A percentile compares a stretch with the other conserved stretches of the same genome.
These are phyloP conservation scores for Alternaria brassicicola DNA, from an alignment of 2,329 filamentous ascomycete genomes.

Conservation along the genomic window DNA sequence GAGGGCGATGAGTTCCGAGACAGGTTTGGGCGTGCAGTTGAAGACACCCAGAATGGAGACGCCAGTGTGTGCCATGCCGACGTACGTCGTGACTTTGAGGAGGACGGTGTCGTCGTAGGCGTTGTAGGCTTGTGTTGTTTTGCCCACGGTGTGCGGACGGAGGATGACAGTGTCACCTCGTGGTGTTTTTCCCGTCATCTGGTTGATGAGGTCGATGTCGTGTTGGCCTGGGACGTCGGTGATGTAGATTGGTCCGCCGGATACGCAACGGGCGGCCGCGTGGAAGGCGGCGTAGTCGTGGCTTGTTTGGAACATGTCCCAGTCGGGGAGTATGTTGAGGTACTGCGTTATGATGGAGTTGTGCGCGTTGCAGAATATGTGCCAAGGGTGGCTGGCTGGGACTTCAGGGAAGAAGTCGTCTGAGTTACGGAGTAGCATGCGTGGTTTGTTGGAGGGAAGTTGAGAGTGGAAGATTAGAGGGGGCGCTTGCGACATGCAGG, in stretches of 20 bases:
- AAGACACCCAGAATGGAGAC: conserved; percentile 83
- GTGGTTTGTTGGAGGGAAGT: conserved; percentile 74
- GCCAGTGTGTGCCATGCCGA: conserved; percentile 70
- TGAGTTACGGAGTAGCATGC: conserved; percentile 80
- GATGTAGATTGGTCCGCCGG: conserved; percentile 91
- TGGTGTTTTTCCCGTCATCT: conserved; percentile 79
- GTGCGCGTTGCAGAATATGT: conserved; percentile 92
- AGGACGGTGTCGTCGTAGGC: conserved; percentile 75
- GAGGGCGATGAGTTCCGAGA: conserved; percentile 74
- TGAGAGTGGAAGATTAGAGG: conserved; percentile 86
- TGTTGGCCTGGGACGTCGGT: conserved; percentile 88
- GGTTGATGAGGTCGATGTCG: conserved; percentile 72
- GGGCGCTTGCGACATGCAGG: conserved; percentile 93
- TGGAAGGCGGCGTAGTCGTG: conserved; percentile 80
- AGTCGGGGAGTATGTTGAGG: conserved; percentile 85
- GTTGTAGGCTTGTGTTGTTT: conserved; percentile 74
- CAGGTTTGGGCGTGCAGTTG: conserved; percentile 70
- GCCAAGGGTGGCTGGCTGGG: conserved; percentile 85
- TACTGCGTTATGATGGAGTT: conserved; percentile 83
- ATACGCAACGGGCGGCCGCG: conserved; percentile 86
- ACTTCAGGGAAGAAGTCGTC: conserved; percentile 91
- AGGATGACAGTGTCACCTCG: conserved; percentile 79
- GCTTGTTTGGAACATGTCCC: conserved; percentile 75
- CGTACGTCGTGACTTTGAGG: conserved; percentile 79
- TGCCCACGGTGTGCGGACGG: conserved; percentile 75